Base-by-base conservation (phyloP, 768 basidiomycete genomes). In the Serendipita sp. region DNA sequence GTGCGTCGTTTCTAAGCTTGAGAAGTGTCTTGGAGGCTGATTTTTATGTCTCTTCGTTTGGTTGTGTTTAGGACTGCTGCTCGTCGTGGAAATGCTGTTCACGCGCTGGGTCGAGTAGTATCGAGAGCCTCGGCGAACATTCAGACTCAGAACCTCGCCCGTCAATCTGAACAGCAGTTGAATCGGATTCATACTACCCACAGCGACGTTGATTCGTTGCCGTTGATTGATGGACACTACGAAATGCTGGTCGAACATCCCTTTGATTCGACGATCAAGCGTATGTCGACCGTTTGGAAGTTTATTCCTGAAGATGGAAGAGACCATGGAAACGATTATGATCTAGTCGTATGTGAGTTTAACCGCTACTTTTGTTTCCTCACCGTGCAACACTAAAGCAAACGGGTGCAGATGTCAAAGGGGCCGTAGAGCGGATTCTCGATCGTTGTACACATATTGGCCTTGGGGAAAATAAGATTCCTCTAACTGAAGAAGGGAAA, bases 201-300 rank as follows among this genome's bases (percentile, higher is more conserved):
- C 9, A 58, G 53, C 31, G 53, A 58, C 17, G 24, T 4, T 24
- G 22, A 22, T 24, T 4, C 53, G 17, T 26, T 58, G 17, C 17
- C 24, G 17, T 13, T 24, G 17, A 34, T 58, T n/a, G 30, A 58
- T 33, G 53, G 53, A 28, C 53, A 58, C 24, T 58, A 24, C n/a
- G 53, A 58, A 34, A 58, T 58, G 53, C 31, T 58, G 4, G 24
- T 58, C 17, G 53, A 58, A 28, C 22, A 58, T 33, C 71, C 81
- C 0, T 81, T 82, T 67, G 78, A 79, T 42, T 79, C 78, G 56
- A 76, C 76, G 30, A 69, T 80, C 48, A 82, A 81, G 70, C 71
- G 78, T 61, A 82, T 81, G 81, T 58, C 53, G 9, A 58, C 53
- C 17, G 53, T 58, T 33, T 58, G 53, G 53, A 22, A 58, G 31